These are phyloP conservation scores for Cucurbita moschata DNA, from an alignment of 306 rosid genomes.

Conservation along the genomic window DNA sequence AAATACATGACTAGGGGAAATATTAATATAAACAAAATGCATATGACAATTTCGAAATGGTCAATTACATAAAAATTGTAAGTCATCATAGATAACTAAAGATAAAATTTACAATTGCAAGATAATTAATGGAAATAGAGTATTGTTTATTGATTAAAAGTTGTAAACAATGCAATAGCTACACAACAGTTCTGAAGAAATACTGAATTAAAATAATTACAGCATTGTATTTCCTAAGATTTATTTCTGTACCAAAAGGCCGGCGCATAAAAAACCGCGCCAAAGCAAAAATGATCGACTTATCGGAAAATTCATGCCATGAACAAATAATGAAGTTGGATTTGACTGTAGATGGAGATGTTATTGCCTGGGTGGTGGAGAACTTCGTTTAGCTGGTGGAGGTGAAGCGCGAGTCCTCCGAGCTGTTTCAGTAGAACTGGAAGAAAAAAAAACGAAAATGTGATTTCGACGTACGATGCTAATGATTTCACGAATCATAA, in stretches of 20 bases:
- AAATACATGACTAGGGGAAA: neutral
- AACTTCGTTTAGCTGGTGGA: conserved; percentile 41
- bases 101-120: neutral
- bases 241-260: neutral
- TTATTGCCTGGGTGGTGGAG: conserved; percentile 31
- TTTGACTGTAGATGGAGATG: neutral
- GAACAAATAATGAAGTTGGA: neutral
- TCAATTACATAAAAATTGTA: neutral
- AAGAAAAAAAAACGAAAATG: neutral
- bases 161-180: neutral
- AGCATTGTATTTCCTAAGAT: neutral
- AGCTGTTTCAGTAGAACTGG: conserved; percentile 45
- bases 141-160: neutral
- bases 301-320: neutral
- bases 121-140: neutral
- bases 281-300: neutral
- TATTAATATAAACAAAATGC: too few species aligned
- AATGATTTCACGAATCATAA: neutral
- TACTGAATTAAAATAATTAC: neutral
- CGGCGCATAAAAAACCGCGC: neutral
- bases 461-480: neutral
- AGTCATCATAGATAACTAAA: neutral
- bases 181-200: neutral
- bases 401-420: conserved; percentile 67
- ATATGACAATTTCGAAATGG: neutral